Evolutionary conservation across 495 filamentous ascomycete genomes (phyloP).

Genomic region (Tuber calosporum): DNA sequence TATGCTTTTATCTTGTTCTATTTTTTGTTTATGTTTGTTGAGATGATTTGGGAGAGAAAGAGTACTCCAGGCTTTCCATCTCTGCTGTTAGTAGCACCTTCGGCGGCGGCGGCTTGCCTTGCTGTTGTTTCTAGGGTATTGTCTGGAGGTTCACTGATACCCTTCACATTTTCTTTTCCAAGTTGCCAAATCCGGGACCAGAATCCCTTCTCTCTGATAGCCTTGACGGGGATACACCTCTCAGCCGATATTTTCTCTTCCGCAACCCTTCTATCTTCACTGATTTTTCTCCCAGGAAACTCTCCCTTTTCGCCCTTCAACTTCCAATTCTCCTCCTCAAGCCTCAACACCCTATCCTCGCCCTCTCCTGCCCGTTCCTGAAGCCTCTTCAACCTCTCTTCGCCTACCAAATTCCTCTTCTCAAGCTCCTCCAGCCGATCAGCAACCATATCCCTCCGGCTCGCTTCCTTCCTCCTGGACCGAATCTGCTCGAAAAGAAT

Average conservation of each 20-base stretch:
- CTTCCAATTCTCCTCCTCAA: constrained; percentile 51
- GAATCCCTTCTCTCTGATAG: background rate
- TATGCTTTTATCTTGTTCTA: background rate
- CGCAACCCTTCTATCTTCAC: background rate
- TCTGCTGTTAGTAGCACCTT: background rate
- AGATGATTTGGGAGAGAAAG: constrained; percentile 5
- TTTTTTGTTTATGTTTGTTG: background rate
- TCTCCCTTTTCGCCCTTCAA: constrained; percentile 26
- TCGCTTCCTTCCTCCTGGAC: constrained; percentile 67
- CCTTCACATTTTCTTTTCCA: background rate
- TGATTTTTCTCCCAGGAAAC: constrained; percentile 19
- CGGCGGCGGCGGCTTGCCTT: background rate
- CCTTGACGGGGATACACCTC: background rate
- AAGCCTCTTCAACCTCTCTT: constrained; percentile 55
- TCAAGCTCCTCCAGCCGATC: constrained; percentile 55
- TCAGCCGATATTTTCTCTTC: background rate
- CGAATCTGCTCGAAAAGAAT: constrained; percentile 77
- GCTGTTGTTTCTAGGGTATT: background rate
- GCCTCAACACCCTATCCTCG: constrained; percentile 52
- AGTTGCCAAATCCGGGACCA: background rate
- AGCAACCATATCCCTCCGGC: constrained; percentile 65
- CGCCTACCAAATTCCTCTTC: constrained; percentile 41
- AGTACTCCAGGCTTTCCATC: background rate
- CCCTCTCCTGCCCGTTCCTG: constrained; percentile 46
- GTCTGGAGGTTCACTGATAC: background rate